These are phyloP conservation scores for Fusarium camptoceras DNA, from an alignment of 2,329 filamentous ascomycete species.

Conservation along the genomic window DNA sequence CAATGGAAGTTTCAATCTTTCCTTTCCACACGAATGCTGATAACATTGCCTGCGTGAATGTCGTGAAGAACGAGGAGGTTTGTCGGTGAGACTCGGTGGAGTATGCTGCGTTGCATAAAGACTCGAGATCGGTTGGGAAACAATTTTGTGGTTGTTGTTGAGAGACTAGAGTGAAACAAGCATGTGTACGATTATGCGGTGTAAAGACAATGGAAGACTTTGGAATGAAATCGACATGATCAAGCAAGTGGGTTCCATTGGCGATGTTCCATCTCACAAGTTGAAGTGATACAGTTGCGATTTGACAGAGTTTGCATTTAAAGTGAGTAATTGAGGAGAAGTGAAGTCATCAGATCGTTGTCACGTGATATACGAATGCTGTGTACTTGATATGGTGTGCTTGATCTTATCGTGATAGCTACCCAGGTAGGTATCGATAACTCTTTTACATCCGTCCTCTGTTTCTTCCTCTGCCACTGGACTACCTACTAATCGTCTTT, in stretches of 20 bases:
- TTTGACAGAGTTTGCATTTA: constrained; percentile 16
- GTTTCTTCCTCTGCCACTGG: too few species aligned
- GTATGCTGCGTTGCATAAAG: background rate
- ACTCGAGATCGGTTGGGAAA: constrained; percentile 5
- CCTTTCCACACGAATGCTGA: constrained; percentile 28
- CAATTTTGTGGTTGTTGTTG: constrained; percentile 10
- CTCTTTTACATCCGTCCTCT: background rate
- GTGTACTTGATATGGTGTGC: background rate
- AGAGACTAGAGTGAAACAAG: background rate
- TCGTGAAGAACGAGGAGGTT: background rate
- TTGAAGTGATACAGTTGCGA: background rate
- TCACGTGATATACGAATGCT: constrained; percentile 15
- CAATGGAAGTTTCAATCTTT: constrained; percentile 48
- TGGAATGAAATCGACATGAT: background rate
- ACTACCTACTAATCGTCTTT: accelerated
- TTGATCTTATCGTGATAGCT: background rate
- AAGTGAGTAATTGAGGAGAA: constrained; percentile 16
- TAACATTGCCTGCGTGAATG: constrained; percentile 7
- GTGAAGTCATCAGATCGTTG: constrained; percentile 27
- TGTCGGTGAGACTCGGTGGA: background rate
- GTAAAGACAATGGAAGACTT: background rate
- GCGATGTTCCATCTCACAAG: background rate
- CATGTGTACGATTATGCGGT: constrained; percentile 4
- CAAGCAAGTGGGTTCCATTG: background rate
- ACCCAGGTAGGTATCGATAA: too few species aligned